A percentile compares a stretch with the other conserved stretches of the same genome.
These are phyloP conservation scores for Aquilaria yunnanensis DNA, from an alignment of 345 rosid species.

Conservation along the genomic window DNA sequence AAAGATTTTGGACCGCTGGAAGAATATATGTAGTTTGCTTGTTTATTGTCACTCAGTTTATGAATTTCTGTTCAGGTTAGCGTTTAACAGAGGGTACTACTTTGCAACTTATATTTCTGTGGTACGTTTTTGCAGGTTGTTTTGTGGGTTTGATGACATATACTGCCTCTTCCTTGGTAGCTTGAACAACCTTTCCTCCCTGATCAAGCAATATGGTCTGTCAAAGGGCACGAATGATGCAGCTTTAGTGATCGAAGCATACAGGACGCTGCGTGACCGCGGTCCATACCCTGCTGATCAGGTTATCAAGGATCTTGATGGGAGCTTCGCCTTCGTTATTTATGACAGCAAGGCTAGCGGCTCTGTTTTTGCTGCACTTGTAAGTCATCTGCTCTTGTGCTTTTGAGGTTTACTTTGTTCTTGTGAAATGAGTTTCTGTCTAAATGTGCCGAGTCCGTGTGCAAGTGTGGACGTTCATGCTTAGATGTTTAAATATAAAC, in stretches of 20 bases:
- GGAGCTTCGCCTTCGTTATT: constrained; percentile 78
- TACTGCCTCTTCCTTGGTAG: constrained; percentile 73
- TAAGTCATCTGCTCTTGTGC: constrained; percentile 4
- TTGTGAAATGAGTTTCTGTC: too few relatives aligned
- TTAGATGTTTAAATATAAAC: too few relatives aligned
- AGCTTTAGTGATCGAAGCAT: constrained; percentile 76
- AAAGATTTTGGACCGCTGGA: too few relatives aligned
- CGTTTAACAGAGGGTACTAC: too few relatives aligned
- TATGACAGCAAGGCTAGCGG: constrained; percentile 68
- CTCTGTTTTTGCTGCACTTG: constrained; percentile 82
- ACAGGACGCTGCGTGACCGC: constrained; percentile 78
- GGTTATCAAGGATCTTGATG: constrained; percentile 83
- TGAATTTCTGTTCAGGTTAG: too few relatives aligned
- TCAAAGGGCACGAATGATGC: constrained; percentile 73
- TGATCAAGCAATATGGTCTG: constrained; percentile 75
- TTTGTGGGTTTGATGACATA: constrained; percentile 76
- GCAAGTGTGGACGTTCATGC: too few relatives aligned
- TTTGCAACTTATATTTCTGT: background rate
- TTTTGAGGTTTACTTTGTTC: too few relatives aligned
- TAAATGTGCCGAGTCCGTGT: too few relatives aligned
- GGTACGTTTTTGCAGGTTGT: constrained; percentile 40
- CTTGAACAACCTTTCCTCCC: constrained; percentile 54
- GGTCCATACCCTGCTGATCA: constrained; percentile 97
- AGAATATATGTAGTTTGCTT: too few relatives aligned
- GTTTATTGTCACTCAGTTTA: too few relatives aligned